Evolutionary conservation across 805 yeast genomes (phyloP).

Genomic region (Cyberlindnera samutprakarnensis): DNA sequence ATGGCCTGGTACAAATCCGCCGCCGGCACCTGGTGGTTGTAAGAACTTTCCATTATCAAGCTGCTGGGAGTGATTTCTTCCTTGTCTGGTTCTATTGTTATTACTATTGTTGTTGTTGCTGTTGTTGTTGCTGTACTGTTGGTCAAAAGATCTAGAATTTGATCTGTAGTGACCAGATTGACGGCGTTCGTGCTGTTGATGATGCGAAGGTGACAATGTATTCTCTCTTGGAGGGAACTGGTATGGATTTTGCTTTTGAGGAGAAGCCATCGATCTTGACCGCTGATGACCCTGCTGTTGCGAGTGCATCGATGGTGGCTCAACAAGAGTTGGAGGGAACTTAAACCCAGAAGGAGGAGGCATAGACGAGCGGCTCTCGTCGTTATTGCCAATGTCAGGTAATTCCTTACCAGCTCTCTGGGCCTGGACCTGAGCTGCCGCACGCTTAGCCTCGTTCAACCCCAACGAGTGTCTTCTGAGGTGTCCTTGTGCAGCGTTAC

Average conservation of each 20-base stretch:
- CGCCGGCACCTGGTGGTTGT: conserved; percentile 6
- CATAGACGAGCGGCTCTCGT: conserved; percentile 7
- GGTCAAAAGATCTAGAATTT: conserved; percentile 24
- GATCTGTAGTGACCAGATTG: conserved; percentile 33
- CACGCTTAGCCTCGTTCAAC: conserved; percentile 85
- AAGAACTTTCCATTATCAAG: conserved; percentile 17
- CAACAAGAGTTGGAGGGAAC: conserved; percentile 43
- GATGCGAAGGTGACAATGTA: background rate
- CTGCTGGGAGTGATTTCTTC: conserved; percentile 24
- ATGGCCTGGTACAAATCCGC: conserved; percentile 60
- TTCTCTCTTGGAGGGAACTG: conserved; percentile 55
- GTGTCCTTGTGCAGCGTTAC: conserved; percentile 53
- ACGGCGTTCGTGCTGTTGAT: conserved; percentile 29
- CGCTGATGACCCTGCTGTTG: conserved; percentile 15
- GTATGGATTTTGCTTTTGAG: conserved; percentile 30
- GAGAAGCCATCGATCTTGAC: conserved; percentile 27
- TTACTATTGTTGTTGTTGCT: conserved; percentile 30
- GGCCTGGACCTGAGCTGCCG: conserved; percentile 88
- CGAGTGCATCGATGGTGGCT: conserved; percentile 20
- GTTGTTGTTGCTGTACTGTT: conserved; percentile 3
- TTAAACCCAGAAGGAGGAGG: conserved; percentile 38
- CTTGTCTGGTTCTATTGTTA: conserved; percentile 52
- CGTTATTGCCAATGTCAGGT: conserved; percentile 11
- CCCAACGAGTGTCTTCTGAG: conserved; percentile 89
- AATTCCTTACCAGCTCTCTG: conserved; percentile 40